Conservation (phyloP, 306 rosid genomes). For the Malus orientalis region DNA sequence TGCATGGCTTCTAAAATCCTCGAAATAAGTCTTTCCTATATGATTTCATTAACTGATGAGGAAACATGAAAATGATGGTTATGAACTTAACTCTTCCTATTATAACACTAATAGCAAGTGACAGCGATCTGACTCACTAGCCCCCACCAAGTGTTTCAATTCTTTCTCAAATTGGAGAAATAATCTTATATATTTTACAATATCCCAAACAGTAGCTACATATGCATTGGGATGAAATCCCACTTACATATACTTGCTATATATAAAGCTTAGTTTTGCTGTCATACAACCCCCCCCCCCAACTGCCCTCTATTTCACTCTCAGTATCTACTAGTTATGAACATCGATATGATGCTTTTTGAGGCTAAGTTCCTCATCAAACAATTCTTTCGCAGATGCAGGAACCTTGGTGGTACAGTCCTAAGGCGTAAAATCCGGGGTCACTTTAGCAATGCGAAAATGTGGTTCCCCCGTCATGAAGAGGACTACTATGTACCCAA, state of each 20-base stretch:
- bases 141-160: not conserved
- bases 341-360: not conserved
- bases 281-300: not conserved
- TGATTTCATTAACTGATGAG: not conserved
- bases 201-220: not conserved
- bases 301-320: not conserved
- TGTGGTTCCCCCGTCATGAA: constrained; percentile 2
- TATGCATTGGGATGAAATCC: not conserved
- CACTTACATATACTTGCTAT: not conserved
- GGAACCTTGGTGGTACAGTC: constrained; percentile 17
- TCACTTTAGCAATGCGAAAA: constrained; percentile 7
- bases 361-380: constrained; percentile 16
- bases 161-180: not conserved
- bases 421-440: constrained; percentile 12
- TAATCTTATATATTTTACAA: not conserved
- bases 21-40: too few relatives aligned
- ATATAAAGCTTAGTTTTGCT: constrained; percentile 9
- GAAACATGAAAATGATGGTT: not conserved
- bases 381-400: constrained; percentile 8
- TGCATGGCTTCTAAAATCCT: too few relatives aligned
- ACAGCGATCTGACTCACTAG: not conserved
- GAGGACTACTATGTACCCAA: constrained; percentile 26
- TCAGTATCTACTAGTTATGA: not conserved
- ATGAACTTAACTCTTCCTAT: not conserved
- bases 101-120: not conserved